Evolutionary conservation across 768 basidiomycete genomes (phyloP), one percentile per base, ranked within the genome.

Genomic region (Multifurca ochricompacta): DNA sequence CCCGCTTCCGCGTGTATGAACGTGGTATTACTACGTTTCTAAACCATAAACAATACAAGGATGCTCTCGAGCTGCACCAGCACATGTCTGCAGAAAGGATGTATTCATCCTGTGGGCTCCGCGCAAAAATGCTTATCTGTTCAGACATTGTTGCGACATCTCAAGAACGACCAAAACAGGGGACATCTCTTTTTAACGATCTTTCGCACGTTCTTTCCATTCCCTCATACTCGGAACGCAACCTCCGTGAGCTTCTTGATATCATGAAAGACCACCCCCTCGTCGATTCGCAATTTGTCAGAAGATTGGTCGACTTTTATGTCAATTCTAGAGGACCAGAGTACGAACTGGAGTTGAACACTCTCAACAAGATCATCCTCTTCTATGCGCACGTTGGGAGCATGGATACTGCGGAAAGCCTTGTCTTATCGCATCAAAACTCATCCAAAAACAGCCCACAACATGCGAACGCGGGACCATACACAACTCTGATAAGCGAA

Each of bases 81-180:
- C 68, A 71, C 16, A 76, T 82, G 74, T 56, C 63, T 18, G 61
- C 66, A 1, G 69, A 72, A 16, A 71, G 73, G 8, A 67, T 77
- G 37, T 46, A 72, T 1, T 68, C 74, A 1, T 62, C 71, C 13
- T 54, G 67, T 6, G 50, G 69, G 13, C 68, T 77, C 13, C 67
- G 73, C 46, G 71, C 74, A 7, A 71, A 70, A 46, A 70, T 81
- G 37, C 21, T 52, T 61, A 51, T 71, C 11, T 71, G 72, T 0
- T 62, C 74, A 34, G 47, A 62, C 18, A 46, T 74, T 7, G 64
- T 64, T 9, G 23, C 64, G 16, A 54, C 66, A 2, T 40, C 55
- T 18, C 63, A 64, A 4, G 55, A 62, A 25, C 55, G 63, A 13
- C 32, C 54, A 19, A 27, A 55, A 14, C 46, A 67, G 10, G 35